Evolutionary conservation across 2,329 filamentous ascomycete genomes (phyloP).

Genomic region (Ophiostoma himal-ulmi): DNA sequence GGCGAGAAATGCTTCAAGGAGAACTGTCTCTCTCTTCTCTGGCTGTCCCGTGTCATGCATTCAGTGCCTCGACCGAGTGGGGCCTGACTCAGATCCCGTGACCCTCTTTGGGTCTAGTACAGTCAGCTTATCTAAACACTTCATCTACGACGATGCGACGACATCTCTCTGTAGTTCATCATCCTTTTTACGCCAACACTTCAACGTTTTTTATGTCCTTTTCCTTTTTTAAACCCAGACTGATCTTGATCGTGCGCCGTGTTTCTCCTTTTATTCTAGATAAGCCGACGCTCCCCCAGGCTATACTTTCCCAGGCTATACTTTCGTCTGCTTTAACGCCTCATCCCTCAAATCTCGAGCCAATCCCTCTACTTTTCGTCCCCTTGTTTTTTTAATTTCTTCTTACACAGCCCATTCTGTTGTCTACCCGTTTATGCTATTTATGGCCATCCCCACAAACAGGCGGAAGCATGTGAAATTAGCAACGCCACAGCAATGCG

Average conservation of each 20-base stretch:
- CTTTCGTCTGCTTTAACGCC: not conserved
- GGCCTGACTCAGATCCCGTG: not conserved
- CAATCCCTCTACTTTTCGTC: not conserved
- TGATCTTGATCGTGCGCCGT: not conserved
- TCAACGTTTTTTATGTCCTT: not conserved
- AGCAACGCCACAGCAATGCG: not conserved
- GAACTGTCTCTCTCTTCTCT: too few species aligned
- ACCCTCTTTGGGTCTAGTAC: not conserved
- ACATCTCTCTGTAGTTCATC: not conserved
- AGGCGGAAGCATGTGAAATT: constrained; percentile 2
- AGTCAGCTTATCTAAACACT: not conserved
- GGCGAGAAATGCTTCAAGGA: not conserved
- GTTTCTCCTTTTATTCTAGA: not conserved
- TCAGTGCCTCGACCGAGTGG: not conserved
- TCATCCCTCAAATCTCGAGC: not conserved
- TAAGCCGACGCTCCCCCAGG: not conserved
- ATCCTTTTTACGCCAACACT: not conserved
- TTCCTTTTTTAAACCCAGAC: not conserved
- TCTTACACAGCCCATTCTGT: not conserved
- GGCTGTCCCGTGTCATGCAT: too few species aligned
- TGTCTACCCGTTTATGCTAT: not conserved
- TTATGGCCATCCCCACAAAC: not conserved
- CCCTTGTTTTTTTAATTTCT: not conserved
- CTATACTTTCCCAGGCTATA: not conserved
- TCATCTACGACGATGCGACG: not conserved